Evolutionary conservation across 1,139 yeast species (phyloP), one percentile per base, ranked within the genome.

Genomic region (Kurtzmaniella natalensis): DNA sequence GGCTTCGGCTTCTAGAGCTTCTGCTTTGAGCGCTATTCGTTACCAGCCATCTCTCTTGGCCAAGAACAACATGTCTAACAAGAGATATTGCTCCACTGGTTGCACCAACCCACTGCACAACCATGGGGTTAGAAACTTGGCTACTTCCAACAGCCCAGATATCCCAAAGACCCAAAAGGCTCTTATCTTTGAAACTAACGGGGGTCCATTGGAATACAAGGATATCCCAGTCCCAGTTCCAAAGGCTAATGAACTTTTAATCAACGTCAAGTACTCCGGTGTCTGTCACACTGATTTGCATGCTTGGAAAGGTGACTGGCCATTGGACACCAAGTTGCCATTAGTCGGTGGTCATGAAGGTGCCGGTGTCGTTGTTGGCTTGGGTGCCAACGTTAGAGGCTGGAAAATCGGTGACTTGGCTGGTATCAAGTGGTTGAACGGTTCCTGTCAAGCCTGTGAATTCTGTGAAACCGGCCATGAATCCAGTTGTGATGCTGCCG

Each of bases 271-370:
- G 40, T 48, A 47, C 38, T 47, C 53, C 7, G 53, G 53, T 18
- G 53, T 48, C 15, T 48, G 53, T 31, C 51, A 47, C 44, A 48
- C 53, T 5, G 53, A 48, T 34, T 42, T 47, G 36, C 53, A 48
- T 41, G 53, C 51, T 24, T 48, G 50, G 50, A 44, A 47, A 29
- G 50, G 50, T 23, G 51, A 48, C 40, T 48, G 50, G 50, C 50
- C 50, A 17, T 36, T 46, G 39, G 40, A 26, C 24, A 42, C 46
- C 28, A 47, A 47, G 34, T 43, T 48, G 37, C 51, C 51, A 3
- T 35, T 48, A 28, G 53, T 48, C 3, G 53, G 53, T 7, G 53
- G 53, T 28, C 53, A 48, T 40, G 53, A 48, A 37, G 53, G 53
- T 31, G 51, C 51, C 6, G 51, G 51, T 16, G 51, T 41, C 9